phyloP scores from a whole-genome alignment of 2,329 filamentous ascomycete genomes.

The Fusarium verrucosum region DNA sequence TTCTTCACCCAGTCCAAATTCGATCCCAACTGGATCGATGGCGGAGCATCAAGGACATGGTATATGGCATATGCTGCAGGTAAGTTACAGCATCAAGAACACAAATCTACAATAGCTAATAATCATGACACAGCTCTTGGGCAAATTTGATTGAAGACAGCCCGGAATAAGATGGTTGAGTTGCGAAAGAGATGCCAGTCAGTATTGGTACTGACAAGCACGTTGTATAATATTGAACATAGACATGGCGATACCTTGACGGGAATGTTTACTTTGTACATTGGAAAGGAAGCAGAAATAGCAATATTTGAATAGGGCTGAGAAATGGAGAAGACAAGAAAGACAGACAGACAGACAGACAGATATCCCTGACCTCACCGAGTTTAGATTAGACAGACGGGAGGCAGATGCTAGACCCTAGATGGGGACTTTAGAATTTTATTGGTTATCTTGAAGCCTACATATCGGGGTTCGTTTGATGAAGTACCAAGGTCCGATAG shows the following conservation, averaged over 20 bases:
- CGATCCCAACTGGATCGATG: constrained; percentile 76
- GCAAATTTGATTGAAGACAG: constrained; percentile 16
- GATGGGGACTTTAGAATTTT: constrained; percentile 26
- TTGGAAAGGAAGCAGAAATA: constrained; percentile 8
- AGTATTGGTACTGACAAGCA: constrained; percentile 9
- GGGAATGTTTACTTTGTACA: constrained; percentile 37
- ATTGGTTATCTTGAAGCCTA: constrained; percentile 6
- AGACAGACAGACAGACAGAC: constrained; percentile 10
- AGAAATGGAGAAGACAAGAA: constrained; percentile 9
- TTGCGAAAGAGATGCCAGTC: neutral
- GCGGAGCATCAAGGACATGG: constrained; percentile 85
- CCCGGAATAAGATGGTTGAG: neutral
- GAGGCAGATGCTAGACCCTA: constrained; percentile 27
- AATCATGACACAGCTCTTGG: constrained; percentile 33
- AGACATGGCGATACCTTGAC: constrained; percentile 31
- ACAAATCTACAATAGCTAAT: constrained; percentile 23
- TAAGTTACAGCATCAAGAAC: constrained; percentile 52
- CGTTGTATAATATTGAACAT: constrained; percentile 29
- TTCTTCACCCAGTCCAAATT: constrained; percentile 78
- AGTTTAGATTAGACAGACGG: constrained; percentile 10
- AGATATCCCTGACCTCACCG: constrained; percentile 25
- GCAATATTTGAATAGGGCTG: constrained; percentile 1
- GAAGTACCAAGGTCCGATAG: constrained; percentile 6
- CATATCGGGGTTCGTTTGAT: neutral
- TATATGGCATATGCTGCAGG: constrained; percentile 82